Base-by-base conservation (phyloP, 1,284 basidiomycete species). In the Apiotrichum montevideense region DNA sequence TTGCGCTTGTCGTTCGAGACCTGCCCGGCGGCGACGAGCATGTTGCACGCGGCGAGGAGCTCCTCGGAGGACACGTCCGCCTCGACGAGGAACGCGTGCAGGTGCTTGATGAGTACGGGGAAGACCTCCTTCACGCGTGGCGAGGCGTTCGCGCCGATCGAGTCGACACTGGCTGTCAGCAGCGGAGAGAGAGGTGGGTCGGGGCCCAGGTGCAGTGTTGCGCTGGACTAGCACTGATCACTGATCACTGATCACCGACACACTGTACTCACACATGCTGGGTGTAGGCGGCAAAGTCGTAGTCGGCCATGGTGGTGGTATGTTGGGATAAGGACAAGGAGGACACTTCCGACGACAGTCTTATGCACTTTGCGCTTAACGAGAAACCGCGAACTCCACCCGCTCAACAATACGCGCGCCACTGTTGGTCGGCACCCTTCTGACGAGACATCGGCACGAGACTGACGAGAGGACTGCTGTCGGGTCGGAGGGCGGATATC, bases 61-160 rank as follows among this genome's bases (percentile, higher is more conserved):
- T 77, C 76, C 33, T 71, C 70, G 29, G 66, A 65, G 32, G 74
- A 75, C 7, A 77, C 57, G 43, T 71, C 69, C 1, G 74, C 70
- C 57, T 77, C 75, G 54, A 72, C 66, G 33, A 66, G 62, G 56
- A 71, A 69, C 46, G 57, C 58, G 48, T 69, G 67, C 8, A 76
- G 58, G 55, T 76, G 70, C 57, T 66, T 68, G 63, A 77, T 72
- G 41, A 77, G 59, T 51, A 68, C 66, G 7, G 74, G 72, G 42
- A 75, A 65, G 21, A 35, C 65, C 40, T 67, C 55, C 61, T 73
- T 75, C 58, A 70, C 69, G n/a, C 75, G 67, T 8, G 69, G 65
- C 13, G 66, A 58, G 6, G 74, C 72, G 11, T 69, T 65, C 42
- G 61, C 46, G 34, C 62, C 59, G 46, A 58, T 63, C 10, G 62